phyloP scores from a whole-genome alignment of 768 basidiomycete genomes.

The Boletus tomentosulus region DNA sequence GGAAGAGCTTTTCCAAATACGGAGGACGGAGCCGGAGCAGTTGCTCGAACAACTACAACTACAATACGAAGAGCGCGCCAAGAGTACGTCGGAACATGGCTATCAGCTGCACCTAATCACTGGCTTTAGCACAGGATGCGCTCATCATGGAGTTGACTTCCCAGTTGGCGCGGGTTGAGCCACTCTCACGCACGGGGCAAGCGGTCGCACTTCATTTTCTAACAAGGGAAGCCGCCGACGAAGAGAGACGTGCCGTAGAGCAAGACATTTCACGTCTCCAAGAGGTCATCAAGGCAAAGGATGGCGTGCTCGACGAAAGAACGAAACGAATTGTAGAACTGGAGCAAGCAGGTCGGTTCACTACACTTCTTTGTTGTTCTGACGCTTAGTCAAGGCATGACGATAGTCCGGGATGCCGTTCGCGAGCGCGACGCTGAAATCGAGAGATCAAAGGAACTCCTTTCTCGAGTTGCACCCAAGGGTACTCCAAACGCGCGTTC shows the following conservation, averaged over 20 bases:
- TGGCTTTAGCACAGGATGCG: constrained; percentile 50
- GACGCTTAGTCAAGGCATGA: constrained; percentile 1
- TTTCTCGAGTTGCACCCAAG: constrained; percentile 40
- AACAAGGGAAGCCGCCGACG: constrained; percentile 69
- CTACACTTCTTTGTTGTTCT: background rate
- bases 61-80: constrained; percentile 48
- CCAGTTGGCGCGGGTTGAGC: constrained; percentile 52
- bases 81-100: constrained; percentile 38
- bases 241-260: constrained; percentile 54
- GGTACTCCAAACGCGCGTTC: constrained; percentile 34
- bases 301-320: constrained; percentile 38
- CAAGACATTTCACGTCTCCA: constrained; percentile 45
- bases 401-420: constrained; percentile 46
- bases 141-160: constrained; percentile 44
- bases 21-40: constrained; percentile 64
- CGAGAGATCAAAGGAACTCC: constrained; percentile 44
- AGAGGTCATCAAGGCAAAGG: constrained; percentile 40
- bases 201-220: constrained; percentile 58
- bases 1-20: constrained; percentile 53
- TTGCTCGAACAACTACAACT: constrained; percentile 43
- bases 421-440: constrained; percentile 63
- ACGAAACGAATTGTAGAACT: constrained; percentile 46
- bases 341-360: constrained; percentile 43
- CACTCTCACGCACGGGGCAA: constrained; percentile 47
- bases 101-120: constrained; percentile 1